phyloP scores from a whole-genome alignment of 2,329 filamentous ascomycete species.

The Phialophora chinensis region DNA sequence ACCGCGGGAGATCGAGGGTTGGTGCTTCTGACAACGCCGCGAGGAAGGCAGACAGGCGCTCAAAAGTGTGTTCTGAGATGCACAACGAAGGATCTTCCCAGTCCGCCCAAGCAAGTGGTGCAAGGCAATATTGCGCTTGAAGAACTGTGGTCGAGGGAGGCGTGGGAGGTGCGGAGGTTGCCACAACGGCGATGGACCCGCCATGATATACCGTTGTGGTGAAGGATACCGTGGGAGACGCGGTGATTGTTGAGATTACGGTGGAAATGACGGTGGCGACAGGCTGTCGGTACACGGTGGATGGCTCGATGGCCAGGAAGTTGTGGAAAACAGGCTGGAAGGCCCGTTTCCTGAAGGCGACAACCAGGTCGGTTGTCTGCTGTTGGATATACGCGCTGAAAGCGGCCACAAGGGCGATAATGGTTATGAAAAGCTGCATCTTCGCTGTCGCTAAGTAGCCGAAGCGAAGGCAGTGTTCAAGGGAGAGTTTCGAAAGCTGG shows the following conservation, averaged over 20 bases:
- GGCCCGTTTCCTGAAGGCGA: neutral
- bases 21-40: too few relatives aligned
- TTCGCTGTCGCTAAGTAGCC: neutral
- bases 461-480: neutral
- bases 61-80: neutral
- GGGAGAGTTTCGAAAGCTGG: neutral
- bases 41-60: neutral
- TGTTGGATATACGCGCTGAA: neutral
- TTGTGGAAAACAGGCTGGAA: constrained; percentile 1
- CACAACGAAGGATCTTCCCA: constrained; percentile 2
- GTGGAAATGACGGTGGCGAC: neutral
- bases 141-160: neutral
- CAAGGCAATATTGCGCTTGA: neutral
- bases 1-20: neutral
- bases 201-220: neutral
- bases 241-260: constrained; percentile 9
- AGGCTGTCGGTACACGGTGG: neutral
- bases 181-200: neutral
- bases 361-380: constrained; percentile 3
- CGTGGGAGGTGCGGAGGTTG: neutral
- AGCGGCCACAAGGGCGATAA: constrained; percentile 4
- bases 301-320: constrained; percentile 14
- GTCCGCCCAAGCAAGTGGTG: constrained; percentile 1
- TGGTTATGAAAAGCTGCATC: neutral
- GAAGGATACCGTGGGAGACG: neutral